Base-by-base conservation (phyloP, 2,329 filamentous ascomycete species). In the Neopestalotiopsis sp. region DNA sequence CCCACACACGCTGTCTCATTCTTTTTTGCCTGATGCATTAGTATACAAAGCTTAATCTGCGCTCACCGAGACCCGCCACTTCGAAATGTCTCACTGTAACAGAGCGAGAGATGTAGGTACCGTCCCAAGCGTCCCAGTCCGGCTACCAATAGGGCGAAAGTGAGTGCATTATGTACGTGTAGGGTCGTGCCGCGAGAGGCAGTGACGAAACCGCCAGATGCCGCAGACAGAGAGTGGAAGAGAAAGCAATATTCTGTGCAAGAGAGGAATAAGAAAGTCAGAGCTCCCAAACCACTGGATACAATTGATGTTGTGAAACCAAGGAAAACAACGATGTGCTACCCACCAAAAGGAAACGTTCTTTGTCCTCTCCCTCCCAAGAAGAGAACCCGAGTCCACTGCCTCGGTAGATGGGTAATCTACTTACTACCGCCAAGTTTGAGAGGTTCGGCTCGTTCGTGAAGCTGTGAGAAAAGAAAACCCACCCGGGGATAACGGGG, bases 1-100 rank as follows among this genome's bases (percentile, higher is more conserved):
- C 59, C 59, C 59, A 62, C 30, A 38, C 17, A 28, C 59, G 28
- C 13, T 20, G 30, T 53, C 45, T 53, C 45, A 20, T 53, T 53
- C 45, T n/a, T 53, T 53, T 20, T 20, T 53, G 45, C n/a, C 45
- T 53, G 45, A 53, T 53, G 59, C 59, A n/a, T 40, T 61, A 62
- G 59, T 20, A 62, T 62, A 34, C 14, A 34, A 62, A 62, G 30
- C 34, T 40, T 38, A 59, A 62, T 20, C 20, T 13, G n/a, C n/a
- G 14, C 59, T 62, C 59, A 62, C 59, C 59, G 59, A 40, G 34
- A 38, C 34, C 59, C 30, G 24, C 57, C 30, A 24, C 57, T 24
- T 28, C 57, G 24, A 30, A 28, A 17, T 34, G 17, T 59, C 30
- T 59, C 24, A 24, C 13, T 9, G 17, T 20, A n/a, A 7, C 45